Conservation (phyloP, 140 eudicot species). For the Cichorium intybus region DNA sequence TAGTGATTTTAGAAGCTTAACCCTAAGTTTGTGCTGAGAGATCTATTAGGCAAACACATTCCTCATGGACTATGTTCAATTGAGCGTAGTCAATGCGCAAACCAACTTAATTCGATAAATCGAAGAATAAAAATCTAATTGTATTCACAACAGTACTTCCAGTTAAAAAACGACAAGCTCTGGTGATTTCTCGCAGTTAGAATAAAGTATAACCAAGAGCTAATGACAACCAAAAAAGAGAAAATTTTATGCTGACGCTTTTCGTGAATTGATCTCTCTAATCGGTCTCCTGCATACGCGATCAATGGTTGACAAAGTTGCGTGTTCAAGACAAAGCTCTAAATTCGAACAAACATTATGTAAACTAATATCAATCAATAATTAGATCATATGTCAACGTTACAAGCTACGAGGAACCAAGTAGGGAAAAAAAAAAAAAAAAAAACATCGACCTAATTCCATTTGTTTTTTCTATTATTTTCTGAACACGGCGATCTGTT, state of each 20-base stretch:
- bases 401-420: slow-evolving; percentile 1
- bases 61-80: background rate
- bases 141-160: background rate
- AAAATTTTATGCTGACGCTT: background rate
- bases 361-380: background rate
- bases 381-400: slow-evolving; percentile 18
- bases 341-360: background rate
- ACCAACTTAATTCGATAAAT: background rate
- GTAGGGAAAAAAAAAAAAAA: background rate
- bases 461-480: background rate
- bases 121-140: background rate
- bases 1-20: slow-evolving; percentile 6
- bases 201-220: slow-evolving; percentile 4
- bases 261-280: background rate
- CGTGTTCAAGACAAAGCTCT: background rate
- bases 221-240: background rate
- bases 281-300: background rate
- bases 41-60: background rate
- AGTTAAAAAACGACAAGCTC: background rate
- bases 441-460: background rate
- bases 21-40: background rate
- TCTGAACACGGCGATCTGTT: background rate
- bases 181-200: background rate
- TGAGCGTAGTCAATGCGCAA: background rate
- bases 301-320: background rate